Base-by-base conservation (phyloP, 2,329 filamentous ascomycete genomes). In the Cercospora zeina region DNA sequence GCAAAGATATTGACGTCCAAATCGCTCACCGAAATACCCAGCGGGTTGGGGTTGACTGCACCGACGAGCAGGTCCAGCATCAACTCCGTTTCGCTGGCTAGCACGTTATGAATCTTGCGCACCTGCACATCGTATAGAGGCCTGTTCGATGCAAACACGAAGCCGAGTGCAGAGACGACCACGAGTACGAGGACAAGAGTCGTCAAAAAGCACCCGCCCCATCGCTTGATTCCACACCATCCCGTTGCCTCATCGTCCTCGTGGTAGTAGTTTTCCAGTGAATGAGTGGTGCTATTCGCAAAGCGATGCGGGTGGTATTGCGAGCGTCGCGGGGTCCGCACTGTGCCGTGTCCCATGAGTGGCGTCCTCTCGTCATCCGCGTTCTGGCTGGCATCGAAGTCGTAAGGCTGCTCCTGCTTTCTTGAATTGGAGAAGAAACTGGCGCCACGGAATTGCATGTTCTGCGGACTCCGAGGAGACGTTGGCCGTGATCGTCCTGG, bases 1-100 rank as follows among this genome's bases (percentile, higher is more conserved):
- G 95, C 95, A 76, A 97, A 97, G 33, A 99, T 85, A 71, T 96
- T 92, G 61, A 97, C 82, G 73, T 97, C 92, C 72, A 96, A 89
- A 51, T 93, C 87, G 66, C 90, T 87, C 37, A 99, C 86, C 2
- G 89, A 89, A 45, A 99, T 89, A 1, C 91, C 87, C 39, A 97
- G 89, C 42, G 97, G 87, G 69, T 97, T 99, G 0, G 93, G 93
- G 73, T 99, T 99, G 69, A 93, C 83, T 0, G 93, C 95, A 68
- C 86, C 86, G 63, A 99, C 91, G 19, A 90, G 86, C 54, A 99
- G 79, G 75, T 99, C 93, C 71, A 97, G 85, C 86, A 99, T 96
- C 45, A 99, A 83, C 74, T 97, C 93, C 75, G 96, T 91, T 75
- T 96, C 91, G 70, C 91, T 96, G 2, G 93, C 93, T 54, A 97